These are phyloP conservation scores for Acanthamoeba triangularis DNA, from an alignment of 208 protist genomes.

Conservation along the genomic window DNA sequence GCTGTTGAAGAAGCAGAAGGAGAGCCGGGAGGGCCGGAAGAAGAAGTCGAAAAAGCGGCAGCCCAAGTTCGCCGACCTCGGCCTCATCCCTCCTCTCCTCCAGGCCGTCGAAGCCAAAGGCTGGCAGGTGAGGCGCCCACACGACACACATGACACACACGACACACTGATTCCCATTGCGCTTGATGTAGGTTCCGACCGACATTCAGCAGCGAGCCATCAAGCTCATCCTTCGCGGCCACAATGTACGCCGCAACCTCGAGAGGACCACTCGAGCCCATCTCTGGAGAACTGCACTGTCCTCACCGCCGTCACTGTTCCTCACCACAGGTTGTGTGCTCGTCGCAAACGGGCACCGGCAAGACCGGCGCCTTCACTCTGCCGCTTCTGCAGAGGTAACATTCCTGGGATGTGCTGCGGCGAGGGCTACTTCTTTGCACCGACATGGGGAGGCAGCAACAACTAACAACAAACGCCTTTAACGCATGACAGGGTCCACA, in stretches of 20 bases:
- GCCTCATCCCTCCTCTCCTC: slow-evolving; percentile 1
- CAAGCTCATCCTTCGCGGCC: slow-evolving; percentile 22
- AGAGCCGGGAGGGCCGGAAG: not conserved
- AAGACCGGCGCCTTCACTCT: slow-evolving; percentile 76
- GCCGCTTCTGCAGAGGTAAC: slow-evolving; percentile 60
- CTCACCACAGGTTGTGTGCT: slow-evolving; percentile 22
- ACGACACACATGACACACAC: not conserved
- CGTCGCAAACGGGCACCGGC: slow-evolving; percentile 75
- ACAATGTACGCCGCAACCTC: not conserved
- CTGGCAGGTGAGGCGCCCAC: not conserved
- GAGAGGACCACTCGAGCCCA: no score
- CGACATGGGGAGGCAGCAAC: not conserved
- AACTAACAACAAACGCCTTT: not conserved
- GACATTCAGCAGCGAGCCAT: slow-evolving; percentile 25
- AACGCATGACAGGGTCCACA: not conserved
- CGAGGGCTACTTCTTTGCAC: not conserved
- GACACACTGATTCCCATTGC: not conserved
- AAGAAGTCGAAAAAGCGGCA: not conserved
- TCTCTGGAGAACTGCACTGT: not conserved
- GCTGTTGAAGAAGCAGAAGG: not conserved
- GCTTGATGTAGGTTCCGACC: not conserved
- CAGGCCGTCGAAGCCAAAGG: slow-evolving; percentile 12
- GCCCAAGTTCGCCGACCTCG: not conserved
- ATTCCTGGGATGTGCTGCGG: not conserved
- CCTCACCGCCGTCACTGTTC: no score